A percentile compares a stretch with the other conserved stretches of the same genome.
phyloP scores from a whole-genome alignment of 257 asterid species.

The Thymus quinquecostatus region DNA sequence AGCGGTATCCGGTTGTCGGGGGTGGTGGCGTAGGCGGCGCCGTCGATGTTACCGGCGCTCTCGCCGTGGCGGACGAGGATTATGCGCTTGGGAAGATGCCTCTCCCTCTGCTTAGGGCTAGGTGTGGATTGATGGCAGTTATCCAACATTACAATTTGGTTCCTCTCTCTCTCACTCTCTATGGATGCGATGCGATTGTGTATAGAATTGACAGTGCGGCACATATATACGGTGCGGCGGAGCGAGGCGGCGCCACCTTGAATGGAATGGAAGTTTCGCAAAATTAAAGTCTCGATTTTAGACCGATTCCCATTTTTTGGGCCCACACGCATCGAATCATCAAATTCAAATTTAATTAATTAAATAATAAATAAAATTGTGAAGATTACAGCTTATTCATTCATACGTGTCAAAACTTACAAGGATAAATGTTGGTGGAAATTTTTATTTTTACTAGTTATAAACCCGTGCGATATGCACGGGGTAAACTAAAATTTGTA shows the following conservation, averaged over 20 bases:
- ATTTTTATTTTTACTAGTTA: background rate
- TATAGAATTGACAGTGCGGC: background rate
- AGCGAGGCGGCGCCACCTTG: conserved; percentile 16
- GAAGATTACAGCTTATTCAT: background rate
- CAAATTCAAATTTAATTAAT: too few relatives aligned
- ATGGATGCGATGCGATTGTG: background rate
- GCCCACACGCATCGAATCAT: background rate
- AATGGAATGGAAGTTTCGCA: conserved; percentile 4
- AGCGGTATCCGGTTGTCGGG: conserved; percentile 84
- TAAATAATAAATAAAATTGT: too few relatives aligned
- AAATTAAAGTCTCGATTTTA: too few relatives aligned
- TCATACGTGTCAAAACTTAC: background rate
- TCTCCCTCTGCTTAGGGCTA: conserved; percentile 29
- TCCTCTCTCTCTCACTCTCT: background rate
- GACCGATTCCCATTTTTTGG: background rate
- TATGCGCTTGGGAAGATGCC: conserved; percentile 76
- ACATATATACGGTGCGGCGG: background rate
- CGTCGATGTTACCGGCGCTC: conserved; percentile 83
- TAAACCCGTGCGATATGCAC: too few relatives aligned
- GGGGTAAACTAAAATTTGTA: too few relatives aligned
- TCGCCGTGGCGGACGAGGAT: conserved; percentile 92
- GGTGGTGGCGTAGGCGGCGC: conserved; percentile 59
- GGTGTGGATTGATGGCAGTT: conserved; percentile 18
- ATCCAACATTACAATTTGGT: conserved; percentile 22
- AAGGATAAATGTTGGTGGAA: background rate